These are phyloP conservation scores for Tricladium varicosporioides DNA, from an alignment of 2,329 filamentous ascomycete genomes.

Conservation along the genomic window DNA sequence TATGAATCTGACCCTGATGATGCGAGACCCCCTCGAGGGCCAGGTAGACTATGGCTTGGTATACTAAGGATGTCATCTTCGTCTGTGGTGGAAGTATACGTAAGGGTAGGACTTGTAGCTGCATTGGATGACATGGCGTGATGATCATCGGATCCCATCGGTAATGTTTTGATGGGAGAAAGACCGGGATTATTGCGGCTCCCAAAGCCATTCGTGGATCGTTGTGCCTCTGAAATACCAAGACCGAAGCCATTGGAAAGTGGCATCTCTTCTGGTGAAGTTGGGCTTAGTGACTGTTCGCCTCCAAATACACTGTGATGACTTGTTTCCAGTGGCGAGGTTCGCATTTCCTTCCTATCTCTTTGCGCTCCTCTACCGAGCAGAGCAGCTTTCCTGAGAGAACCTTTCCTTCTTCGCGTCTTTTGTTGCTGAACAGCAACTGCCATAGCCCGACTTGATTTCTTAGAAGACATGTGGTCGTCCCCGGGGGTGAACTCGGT, in stretches of 20 bases:
- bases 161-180: conserved; percentile 30
- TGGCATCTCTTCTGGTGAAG: conserved; percentile 26
- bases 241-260: conserved; percentile 40
- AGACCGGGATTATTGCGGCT: conserved; percentile 32
- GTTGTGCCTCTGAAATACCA: conserved; percentile 44
- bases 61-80: conserved; percentile 77
- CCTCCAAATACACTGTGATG: conserved; percentile 18
- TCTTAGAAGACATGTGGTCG: conserved; percentile 29
- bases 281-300: conserved; percentile 21
- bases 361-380: conserved; percentile 70
- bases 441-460: conserved; percentile 33
- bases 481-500: conserved; percentile 33
- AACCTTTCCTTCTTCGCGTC: conserved; percentile 74
- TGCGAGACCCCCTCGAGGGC: conserved; percentile 37
- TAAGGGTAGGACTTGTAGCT: conserved; percentile 52
- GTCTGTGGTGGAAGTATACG: conserved; percentile 74
- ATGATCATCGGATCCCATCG: conserved; percentile 31
- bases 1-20: conserved; percentile 64
- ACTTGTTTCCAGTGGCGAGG: conserved; percentile 33
- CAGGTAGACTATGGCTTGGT: conserved; percentile 44
- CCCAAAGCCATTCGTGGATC: conserved; percentile 47
- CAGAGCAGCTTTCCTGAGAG: conserved; percentile 81
- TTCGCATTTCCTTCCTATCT: conserved; percentile 53
- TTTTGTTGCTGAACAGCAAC: conserved; percentile 43
- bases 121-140: conserved; percentile 32